These are phyloP conservation scores for Bromus sterilis DNA, from an alignment of 176 grass and related monocot genomes.

Conservation along the genomic window DNA sequence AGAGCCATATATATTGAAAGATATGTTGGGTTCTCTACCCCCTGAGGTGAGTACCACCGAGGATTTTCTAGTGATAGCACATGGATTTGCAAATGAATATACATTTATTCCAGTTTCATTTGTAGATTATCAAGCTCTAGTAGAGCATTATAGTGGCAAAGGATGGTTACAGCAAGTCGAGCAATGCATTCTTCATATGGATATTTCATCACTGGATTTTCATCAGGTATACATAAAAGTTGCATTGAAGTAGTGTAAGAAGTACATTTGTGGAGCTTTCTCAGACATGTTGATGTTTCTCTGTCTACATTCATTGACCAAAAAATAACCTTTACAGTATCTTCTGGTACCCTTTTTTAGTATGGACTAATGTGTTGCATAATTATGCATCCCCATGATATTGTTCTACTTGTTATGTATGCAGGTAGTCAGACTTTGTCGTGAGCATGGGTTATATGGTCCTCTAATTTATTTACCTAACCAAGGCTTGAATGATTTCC, in stretches of 20 bases:
- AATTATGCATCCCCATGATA: background rate
- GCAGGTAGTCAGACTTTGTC: constrained; percentile 80
- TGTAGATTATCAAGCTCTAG: constrained; percentile 94
- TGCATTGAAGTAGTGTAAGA: too few species aligned
- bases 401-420: constrained; percentile 19
- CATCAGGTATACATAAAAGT: too few species aligned
- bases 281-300: background rate
- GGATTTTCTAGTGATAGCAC: background rate
- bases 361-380: background rate
- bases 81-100: constrained; percentile 4
- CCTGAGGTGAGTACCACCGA: constrained; percentile 63
- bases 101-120: too few species aligned
- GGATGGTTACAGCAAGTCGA: constrained; percentile 98
- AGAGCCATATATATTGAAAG: too few species aligned
- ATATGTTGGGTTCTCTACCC: constrained; percentile 90
- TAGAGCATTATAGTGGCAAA: constrained; percentile 83
- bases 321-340: background rate
- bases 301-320: background rate
- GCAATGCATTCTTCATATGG: constrained; percentile 99
- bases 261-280: too few species aligned
- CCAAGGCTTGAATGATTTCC: constrained; percentile 88
- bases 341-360: too few species aligned
- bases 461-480: constrained; percentile 99
- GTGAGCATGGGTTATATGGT: constrained; percentile 87
- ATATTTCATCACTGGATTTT: too few species aligned